Evolutionary conservation across 495 filamentous ascomycete species (phyloP).

Genomic region (Penicillium paradoxum): DNA sequence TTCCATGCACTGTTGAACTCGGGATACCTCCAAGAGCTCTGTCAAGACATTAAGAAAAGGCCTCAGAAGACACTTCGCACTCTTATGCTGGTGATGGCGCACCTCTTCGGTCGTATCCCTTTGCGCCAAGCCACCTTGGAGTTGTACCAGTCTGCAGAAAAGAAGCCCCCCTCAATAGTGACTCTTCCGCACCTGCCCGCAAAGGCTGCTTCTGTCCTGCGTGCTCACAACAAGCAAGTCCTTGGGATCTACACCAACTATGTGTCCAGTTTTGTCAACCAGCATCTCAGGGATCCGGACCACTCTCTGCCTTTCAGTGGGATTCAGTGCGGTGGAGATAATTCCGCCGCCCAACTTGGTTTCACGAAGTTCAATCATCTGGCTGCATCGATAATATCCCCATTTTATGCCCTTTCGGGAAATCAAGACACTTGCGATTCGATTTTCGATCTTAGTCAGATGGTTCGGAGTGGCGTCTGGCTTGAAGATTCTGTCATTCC

Average conservation of each 20-base stretch:
- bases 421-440: constrained; percentile 55
- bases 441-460: constrained; percentile 58
- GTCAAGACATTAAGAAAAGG: constrained; percentile 40
- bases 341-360: neutral
- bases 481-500: constrained; percentile 68
- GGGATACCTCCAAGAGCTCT: constrained; percentile 63
- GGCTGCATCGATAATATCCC: constrained; percentile 48
- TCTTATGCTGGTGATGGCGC: constrained; percentile 61
- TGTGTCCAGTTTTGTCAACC: constrained; percentile 60
- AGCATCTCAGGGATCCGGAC: constrained; percentile 52
- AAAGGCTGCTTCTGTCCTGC: constrained; percentile 49
- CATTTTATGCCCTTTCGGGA: constrained; percentile 69
- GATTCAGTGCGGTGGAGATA: constrained; percentile 1
- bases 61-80: constrained; percentile 35
- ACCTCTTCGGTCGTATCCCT: constrained; percentile 58
- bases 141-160: constrained; percentile 34
- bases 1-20: constrained; percentile 66
- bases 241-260: constrained; percentile 61
- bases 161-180: constrained; percentile 53
- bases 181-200: constrained; percentile 59
- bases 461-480: constrained; percentile 60
- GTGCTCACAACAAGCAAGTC: constrained; percentile 57
- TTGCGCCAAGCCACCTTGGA: constrained; percentile 40
- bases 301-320: constrained; percentile 54
- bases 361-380: neutral